Evolutionary conservation across 371 early-diverging fungal species (phyloP), one percentile per base, ranked within the genome.

Genomic region (Batrachochytrium dendrobatidis): DNA sequence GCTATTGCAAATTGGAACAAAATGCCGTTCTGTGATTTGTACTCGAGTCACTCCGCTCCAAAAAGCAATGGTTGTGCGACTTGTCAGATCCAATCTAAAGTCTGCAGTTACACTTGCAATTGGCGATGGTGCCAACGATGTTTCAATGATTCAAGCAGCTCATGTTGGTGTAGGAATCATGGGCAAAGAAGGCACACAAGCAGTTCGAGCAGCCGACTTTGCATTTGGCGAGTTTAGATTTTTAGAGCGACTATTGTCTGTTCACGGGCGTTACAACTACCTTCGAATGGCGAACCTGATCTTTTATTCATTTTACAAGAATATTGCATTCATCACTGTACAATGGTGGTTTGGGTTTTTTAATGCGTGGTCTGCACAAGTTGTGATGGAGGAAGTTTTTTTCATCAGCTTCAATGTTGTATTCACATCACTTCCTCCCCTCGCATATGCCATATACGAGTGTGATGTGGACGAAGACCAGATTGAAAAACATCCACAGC

Each of bases 401-500:
- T 54, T 80, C 50, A 67, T 72, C 17, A 58, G 53, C 33, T 80
- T 61, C 69, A 80, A 80, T 58, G 67, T 80, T 29, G 53, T 77
- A 22, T 77, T 69, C 54, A 72, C 76, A 3, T 71, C 70, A 17
- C 3, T 77, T 17, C 75, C 75, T 32, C 80, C 80, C 8, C 52
- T 80, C n/a, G 39, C 70, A 17, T 43, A 69, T 34, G 76, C 73
- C 12, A 50, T 72, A 22, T 74, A 66, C 39, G 93, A 94, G 62
- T 83, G 82, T 55, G 99, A 99, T 73, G 88, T 96, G 24, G 81
- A 83, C 43, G 92, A 92, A 60, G 90, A 91, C n/a, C 89, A 88
- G 58, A 94, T 94, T 1, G 66, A 95, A 64, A 68, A 90, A 66
- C 99, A 94, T 65, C 99, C 99, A 0, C 99, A 99, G 72, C 82